Base-by-base conservation (phyloP, 164 flowering plant genomes). In the Berberis thunbergii region DNA sequence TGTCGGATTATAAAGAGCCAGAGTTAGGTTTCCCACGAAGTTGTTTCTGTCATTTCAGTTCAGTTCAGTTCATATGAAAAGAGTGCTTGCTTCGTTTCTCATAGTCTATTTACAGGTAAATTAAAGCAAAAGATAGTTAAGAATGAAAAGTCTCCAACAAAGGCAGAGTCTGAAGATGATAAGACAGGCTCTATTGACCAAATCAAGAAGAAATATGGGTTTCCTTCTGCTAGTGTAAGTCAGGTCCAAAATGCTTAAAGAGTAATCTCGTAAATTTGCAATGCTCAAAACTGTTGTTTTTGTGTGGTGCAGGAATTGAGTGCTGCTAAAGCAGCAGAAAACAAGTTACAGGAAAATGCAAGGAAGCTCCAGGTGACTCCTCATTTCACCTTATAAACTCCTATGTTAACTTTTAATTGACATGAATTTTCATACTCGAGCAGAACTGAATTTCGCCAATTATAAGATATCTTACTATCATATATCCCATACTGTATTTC, bases 131-230 rank as follows among this genome's bases (percentile, higher is more conserved):
- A 74, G 73, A 84, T 78, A 69, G 74, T 61, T 0, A 85, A 84
- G 75, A 82, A 65, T 60, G 94, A 82, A 60, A 87, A 85, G 54
- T 57, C 50, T 5, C 55, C 79, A 7, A 60, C 61, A n/a, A 83
- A 74, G 65, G 85, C 79, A 64, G 87, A 82, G 73, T 74, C 63
- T 42, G 78, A 77, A 61, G 84, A 81, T 45, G 84, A 80, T 59
- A 82, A 88, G 71, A 60, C 56, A 49, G 84, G 75, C 49, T 43
- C 84, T 54, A 80, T 90, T 63, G 95, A 90, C 69, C 84, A 85
- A 69, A 90, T 93, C 54, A 93, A 88, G 81, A 90, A 77, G 77
- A 93, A 70, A 79, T 93, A 93, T 59, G 98, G 98, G 6, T 93
- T 77, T 75, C 63, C 89, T 40, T 52, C 68, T 1, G 63, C 83